Base-by-base conservation (phyloP, 1,139 yeast species). In the Lodderomyces elongisporus region DNA sequence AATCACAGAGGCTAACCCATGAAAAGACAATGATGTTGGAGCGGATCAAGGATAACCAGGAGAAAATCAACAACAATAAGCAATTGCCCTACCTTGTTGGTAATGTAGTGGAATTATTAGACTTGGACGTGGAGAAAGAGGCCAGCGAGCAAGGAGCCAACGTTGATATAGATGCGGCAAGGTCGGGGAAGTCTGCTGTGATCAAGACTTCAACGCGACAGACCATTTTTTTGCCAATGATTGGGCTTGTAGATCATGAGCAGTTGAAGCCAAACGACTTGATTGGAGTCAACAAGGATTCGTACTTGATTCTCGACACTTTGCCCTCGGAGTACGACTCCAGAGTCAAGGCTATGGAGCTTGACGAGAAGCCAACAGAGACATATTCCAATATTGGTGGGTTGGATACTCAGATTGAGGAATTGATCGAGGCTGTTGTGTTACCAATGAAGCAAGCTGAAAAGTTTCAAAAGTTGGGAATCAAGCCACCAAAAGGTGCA, bases 401-500 rank as follows among this genome's bases (percentile, higher is more conserved):
- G 5, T 71, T 93, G 48, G 97, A 89, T 60, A 93, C 91, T 62
- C 98, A 93, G 60, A 93, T 93, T 49, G 98, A 91, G 60, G 98
- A 91, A 60, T 70, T 91, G 45, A 95, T 89, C 39, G 99, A 91
- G 63, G 98, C 98, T 0, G 96, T 91, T 35, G 99, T 91, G 18
- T 73, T 91, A 42, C 99, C 99, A 25, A 88, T 91, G 97, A 91
- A 89, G 59, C 96, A 91, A 57, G 94, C 96, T 17, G 98, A 93
- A 34, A 91, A 91, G 63, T 93, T 91, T 66, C 84, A 85, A 54
- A 80, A 77, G 37, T 70, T 91, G 60, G 96, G 97, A 34, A 88
- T 91, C 51, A 89, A 85, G 58, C 94, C 98, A 4, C 98, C 98
- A 40, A 91, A 91, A 61, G 98, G 98, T 48, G 98, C 97, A 0